phyloP scores from a whole-genome alignment of 345 rosid genomes.

The Salix koriyanagi region DNA sequence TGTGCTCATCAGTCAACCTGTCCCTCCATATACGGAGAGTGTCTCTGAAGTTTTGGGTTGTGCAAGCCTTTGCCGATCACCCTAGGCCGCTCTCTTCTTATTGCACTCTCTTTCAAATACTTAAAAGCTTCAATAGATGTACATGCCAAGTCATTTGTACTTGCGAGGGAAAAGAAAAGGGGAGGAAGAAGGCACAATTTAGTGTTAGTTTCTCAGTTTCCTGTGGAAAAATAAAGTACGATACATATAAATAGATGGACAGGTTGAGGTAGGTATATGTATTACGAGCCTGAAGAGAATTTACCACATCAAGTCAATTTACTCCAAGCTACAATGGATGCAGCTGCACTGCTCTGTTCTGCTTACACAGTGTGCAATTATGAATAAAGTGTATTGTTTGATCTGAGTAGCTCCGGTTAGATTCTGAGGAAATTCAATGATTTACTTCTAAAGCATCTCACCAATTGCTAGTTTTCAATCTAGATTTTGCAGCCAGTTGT shows the following conservation, averaged over 20 bases:
- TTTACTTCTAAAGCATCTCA: not conserved
- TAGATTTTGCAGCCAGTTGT: not conserved
- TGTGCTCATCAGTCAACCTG: not conserved
- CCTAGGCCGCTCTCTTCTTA: slow-evolving; percentile 10
- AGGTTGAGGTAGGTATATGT: slow-evolving; percentile 7
- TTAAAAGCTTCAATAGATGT: slow-evolving; percentile 32
- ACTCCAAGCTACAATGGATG: not conserved
- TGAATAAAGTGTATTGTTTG: not conserved
- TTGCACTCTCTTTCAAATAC: slow-evolving; percentile 13
- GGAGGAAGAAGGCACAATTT: slow-evolving; percentile 30
- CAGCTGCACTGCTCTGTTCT: not conserved
- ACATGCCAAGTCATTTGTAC: slow-evolving; percentile 26
- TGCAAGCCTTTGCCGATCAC: slow-evolving; percentile 19
- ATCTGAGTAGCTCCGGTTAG: not conserved
- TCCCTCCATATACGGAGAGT: slow-evolving; percentile 5
- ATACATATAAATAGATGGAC: slow-evolving; percentile 6
- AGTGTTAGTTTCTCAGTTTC: slow-evolving; percentile 21
- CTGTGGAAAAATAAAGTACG: slow-evolving; percentile 26
- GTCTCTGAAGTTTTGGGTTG: slow-evolving; percentile 22
- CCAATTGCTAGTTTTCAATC: not conserved
- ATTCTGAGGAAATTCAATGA: not conserved
- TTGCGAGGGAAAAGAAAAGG: slow-evolving; percentile 1
- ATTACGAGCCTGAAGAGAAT: not conserved
- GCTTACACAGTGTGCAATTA: slow-evolving; percentile 5
- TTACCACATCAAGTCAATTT: not conserved